Evolutionary conservation across 2,329 filamentous ascomycete species (phyloP), one percentile per base, ranked within the genome.

Genomic region (Diaporthe destruens): DNA sequence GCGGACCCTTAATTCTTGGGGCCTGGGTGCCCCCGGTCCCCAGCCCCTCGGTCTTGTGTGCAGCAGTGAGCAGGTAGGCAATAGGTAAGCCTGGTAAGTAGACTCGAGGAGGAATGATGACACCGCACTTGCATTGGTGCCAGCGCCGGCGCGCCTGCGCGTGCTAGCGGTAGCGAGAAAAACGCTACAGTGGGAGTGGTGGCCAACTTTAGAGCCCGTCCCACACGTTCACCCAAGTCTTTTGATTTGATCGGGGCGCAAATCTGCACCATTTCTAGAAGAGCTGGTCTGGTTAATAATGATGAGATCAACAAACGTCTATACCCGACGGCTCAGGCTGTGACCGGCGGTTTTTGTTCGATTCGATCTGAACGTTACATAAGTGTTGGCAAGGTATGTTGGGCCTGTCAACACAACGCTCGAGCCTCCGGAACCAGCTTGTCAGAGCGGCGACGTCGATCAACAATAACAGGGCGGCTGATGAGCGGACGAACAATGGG

Each of bases 191-290:
- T 42, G 39, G 39, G 39, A 42, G 39, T 42, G 47, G 59, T 65
- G 59, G 61, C 61, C 61, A 66, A 66, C 61, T 25, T 29, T 29
- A 29, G 29, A 29, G 29, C 29, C 29, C 47, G 61, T 66, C 61
- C 61, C 61, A 66, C 61, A 66, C 61, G 61, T 66, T 66, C 61
- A 66, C 39, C 39, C 61, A 51, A 66, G 44, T 39, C 61, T 25
- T 63, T 39, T 44, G 29, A 25, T 51, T 2, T 5, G 44, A 53
- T 66, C 44, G 44, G 44, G 51, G 23, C 12, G 55, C 68, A 70
- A 61, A 61, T 59, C 68, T 36, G 32, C 67, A 61, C 29, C 44
- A 8, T 44, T 61, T 42, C 32, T 34, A 70, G 55, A 39, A 49
- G 55, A 8, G 2, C 3, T 65, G 61, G 61, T 51, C 5, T 29